These are phyloP conservation scores for Aotearoamyces nothofagi DNA, from an alignment of 2,329 filamentous ascomycete genomes.

Conservation along the genomic window DNA sequence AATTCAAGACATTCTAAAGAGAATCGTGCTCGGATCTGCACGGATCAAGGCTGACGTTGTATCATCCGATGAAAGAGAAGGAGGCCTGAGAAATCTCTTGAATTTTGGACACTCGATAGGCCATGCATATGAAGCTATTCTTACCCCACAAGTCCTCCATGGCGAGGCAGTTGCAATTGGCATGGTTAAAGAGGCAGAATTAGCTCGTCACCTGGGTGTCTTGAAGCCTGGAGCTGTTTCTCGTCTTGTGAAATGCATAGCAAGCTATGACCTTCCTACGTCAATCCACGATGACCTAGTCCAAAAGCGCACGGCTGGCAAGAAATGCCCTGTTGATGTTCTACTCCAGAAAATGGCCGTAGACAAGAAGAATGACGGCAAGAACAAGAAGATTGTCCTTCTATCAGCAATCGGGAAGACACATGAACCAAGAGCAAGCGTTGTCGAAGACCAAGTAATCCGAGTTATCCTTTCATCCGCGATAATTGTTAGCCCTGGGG, in stretches of 20 bases:
- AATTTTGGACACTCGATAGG: constrained; percentile 98
- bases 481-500: constrained; percentile 56
- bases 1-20: constrained; percentile 57
- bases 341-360: constrained; percentile 89
- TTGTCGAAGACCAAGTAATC: constrained; percentile 77
- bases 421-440: constrained; percentile 73
- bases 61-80: constrained; percentile 86
- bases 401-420: constrained; percentile 82
- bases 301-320: constrained; percentile 67
- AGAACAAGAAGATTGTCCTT: constrained; percentile 90
- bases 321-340: constrained; percentile 73
- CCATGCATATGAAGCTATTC: constrained; percentile 87
- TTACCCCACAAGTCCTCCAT: constrained; percentile 89
- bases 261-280: constrained; percentile 83
- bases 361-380: constrained; percentile 96
- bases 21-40: constrained; percentile 80
- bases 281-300: constrained; percentile 74
- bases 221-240: constrained; percentile 78
- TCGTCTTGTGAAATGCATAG: constrained; percentile 79
- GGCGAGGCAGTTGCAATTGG: constrained; percentile 94
- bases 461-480: constrained; percentile 70
- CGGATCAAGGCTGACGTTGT: constrained; percentile 89
- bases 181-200: constrained; percentile 95
- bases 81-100: constrained; percentile 80
- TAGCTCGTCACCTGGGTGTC: constrained; percentile 78